Percentiles rank a stretch among this genome's conserved stretches.
Evolutionary conservation across 441 rosid genomes (phyloP).

Genomic region (Populus trichocarpa): DNA sequence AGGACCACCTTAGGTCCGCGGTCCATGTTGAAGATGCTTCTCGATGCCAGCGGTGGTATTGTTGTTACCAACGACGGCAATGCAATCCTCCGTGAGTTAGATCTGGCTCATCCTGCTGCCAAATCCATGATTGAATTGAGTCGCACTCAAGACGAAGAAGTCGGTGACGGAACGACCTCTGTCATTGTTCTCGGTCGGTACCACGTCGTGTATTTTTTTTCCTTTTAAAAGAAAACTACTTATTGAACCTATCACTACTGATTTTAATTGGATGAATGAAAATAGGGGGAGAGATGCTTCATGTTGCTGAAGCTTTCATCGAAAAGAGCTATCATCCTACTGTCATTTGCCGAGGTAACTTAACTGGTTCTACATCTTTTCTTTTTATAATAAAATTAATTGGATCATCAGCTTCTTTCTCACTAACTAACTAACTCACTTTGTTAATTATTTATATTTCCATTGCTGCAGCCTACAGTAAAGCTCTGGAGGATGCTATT

Average conservation of each 20-base stretch:
- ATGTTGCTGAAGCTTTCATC: conserved; percentile 90
- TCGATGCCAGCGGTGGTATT: conserved; percentile 86
- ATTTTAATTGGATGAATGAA: not conserved
- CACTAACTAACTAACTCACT: not conserved
- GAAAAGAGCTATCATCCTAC: conserved; percentile 91
- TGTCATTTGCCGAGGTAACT: conserved; percentile 81
- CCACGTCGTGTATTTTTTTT: not conserved
- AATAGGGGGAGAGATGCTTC: conserved; percentile 82
- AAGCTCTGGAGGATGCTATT: conserved; percentile 91
- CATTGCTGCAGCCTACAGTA: conserved; percentile 66
- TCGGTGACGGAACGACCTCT: conserved; percentile 97
- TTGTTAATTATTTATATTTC: conserved; percentile 1
- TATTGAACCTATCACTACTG: not conserved
- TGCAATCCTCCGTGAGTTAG: conserved; percentile 86
- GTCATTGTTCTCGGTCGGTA: conserved; percentile 97
- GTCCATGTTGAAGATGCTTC: conserved; percentile 94
- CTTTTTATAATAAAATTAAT: not conserved
- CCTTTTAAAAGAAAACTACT: not conserved
- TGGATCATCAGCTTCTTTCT: conserved; percentile 12
- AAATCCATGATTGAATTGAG: conserved; percentile 98
- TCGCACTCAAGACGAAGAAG: conserved; percentile 97
- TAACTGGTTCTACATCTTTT: not conserved
- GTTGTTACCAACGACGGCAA: conserved; percentile 96
- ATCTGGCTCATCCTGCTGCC: conserved; percentile 93
- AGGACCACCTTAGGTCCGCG: conserved; percentile 96